Evolutionary conservation across 2,329 filamentous ascomycete species (phyloP).

Genomic region (Aspergillus piperis): DNA sequence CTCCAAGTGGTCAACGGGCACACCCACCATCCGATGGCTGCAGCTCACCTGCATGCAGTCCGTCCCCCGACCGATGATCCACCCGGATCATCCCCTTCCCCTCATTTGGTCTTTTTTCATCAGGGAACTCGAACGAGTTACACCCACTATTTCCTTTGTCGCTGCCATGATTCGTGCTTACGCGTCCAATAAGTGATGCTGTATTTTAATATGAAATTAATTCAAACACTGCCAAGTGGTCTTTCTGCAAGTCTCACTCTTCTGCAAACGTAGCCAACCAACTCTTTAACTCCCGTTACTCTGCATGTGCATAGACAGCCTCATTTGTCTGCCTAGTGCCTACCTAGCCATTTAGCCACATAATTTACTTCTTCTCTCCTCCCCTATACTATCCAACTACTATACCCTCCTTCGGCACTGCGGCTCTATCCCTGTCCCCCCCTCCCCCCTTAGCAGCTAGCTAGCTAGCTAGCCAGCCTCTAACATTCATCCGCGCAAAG

Average conservation of each 20-base stretch:
- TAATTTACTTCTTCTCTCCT: too few relatives aligned
- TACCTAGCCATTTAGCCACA: too few relatives aligned
- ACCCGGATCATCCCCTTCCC: neutral
- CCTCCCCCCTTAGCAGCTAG: too few relatives aligned
- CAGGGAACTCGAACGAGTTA: neutral
- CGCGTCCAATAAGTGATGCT: neutral
- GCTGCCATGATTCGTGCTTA: neutral
- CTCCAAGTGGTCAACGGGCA: neutral
- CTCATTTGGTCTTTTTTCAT: neutral
- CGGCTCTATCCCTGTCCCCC: too few relatives aligned
- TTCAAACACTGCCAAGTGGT: neutral
- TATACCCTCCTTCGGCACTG: too few relatives aligned
- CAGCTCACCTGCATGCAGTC: neutral
- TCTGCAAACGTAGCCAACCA: neutral
- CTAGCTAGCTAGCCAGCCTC: too few relatives aligned
- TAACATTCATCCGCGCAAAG: too few relatives aligned
- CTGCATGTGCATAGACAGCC: too few relatives aligned
- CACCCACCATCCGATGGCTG: neutral
- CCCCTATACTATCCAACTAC: too few relatives aligned
- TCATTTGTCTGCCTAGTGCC: too few relatives aligned
- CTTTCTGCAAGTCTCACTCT: neutral
- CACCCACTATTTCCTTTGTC: neutral
- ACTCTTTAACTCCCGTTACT: too few relatives aligned
- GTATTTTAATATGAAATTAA: neutral
- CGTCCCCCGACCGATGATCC: neutral